phyloP scores from a whole-genome alignment of 176 grass and related monocot genomes.

The Triticum timopheevii region DNA sequence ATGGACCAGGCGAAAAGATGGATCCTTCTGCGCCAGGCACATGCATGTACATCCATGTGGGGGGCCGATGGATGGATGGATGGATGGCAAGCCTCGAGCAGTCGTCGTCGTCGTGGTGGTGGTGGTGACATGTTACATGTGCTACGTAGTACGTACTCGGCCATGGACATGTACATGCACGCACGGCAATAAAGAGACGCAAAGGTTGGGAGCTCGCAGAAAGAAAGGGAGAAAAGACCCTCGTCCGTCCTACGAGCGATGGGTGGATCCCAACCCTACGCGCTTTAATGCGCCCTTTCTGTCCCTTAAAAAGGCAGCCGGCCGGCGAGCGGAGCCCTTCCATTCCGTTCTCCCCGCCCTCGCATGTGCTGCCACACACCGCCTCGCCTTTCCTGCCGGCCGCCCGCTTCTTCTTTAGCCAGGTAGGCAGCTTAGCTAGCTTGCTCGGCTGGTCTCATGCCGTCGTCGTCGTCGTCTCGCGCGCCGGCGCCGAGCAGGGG shows the following conservation, averaged over 20 bases:
- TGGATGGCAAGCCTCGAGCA: neutral
- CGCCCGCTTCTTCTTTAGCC: neutral
- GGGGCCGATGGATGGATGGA: neutral
- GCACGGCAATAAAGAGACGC: slow-evolving; percentile 17
- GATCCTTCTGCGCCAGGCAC: neutral
- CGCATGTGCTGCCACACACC: neutral
- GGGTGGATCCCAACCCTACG: neutral
- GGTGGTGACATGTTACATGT: slow-evolving; percentile 7
- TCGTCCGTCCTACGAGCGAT: slow-evolving; percentile 11
- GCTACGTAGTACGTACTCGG: neutral
- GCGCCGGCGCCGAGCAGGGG: neutral
- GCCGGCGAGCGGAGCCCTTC: neutral
- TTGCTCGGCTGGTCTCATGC: neutral
- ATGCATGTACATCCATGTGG: neutral
- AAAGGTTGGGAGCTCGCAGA: slow-evolving; percentile 27
- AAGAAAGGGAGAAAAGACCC: slow-evolving; percentile 21
- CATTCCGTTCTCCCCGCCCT: neutral
- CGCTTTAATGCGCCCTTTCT: slow-evolving; percentile 49
- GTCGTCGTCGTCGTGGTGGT: neutral
- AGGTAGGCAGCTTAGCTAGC: neutral
- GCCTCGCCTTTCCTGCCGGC: neutral
- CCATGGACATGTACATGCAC: neutral
- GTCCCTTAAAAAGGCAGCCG: slow-evolving; percentile 47
- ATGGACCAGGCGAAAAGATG: slow-evolving; percentile 37
- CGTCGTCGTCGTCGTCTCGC: neutral